Base-by-base conservation (phyloP, 1,139 yeast species). In the Geotrichum fermentans region DNA sequence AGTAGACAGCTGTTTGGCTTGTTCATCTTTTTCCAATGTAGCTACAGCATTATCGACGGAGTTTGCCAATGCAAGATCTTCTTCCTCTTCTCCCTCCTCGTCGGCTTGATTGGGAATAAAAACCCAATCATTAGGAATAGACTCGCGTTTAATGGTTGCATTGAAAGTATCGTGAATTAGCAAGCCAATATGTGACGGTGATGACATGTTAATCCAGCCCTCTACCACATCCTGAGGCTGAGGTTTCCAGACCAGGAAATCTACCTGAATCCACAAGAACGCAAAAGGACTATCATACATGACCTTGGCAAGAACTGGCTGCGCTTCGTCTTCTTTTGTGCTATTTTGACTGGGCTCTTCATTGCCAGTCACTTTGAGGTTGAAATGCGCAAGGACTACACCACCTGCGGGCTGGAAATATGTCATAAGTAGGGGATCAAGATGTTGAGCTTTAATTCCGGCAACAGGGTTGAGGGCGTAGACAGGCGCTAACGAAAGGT, bases 141-240 rank as follows among this genome's bases (percentile, higher is more conserved):
- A 80, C 63, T 77, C 83, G 65, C 86, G 82, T 66, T 86, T 87
- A 56, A 92, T 88, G 48, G 94, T 82, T 30, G 97, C 97, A 69
- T 92, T 94, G 72, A 92, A 92, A 0, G 95, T 87, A 67, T 92
- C 97, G 65, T 87, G 92, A 47, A 92, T 75, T 58, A 92, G 75
- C 56, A 92, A 73, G 54, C 97, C 97, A 61, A 94, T 83, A 64
- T 92, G 98, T 7, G 96, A 84, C 14, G 96, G 96, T 1, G 97
- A 83, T 71, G 90, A 97, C 78, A 92, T 80, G 70, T 88, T 88
- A 51, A 86, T 77, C 71, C 80, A 77, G 5, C 98, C 98, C 64
- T 90, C 95, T 29, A 90, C 68, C 1, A 73, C 70, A 61, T 92
- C 97, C 4, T 95, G 96, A 13, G 80, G 74, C 58, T 79, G 79